Conservation (phyloP, 306 rosid genomes). For the Lathyrus aphaca region DNA sequence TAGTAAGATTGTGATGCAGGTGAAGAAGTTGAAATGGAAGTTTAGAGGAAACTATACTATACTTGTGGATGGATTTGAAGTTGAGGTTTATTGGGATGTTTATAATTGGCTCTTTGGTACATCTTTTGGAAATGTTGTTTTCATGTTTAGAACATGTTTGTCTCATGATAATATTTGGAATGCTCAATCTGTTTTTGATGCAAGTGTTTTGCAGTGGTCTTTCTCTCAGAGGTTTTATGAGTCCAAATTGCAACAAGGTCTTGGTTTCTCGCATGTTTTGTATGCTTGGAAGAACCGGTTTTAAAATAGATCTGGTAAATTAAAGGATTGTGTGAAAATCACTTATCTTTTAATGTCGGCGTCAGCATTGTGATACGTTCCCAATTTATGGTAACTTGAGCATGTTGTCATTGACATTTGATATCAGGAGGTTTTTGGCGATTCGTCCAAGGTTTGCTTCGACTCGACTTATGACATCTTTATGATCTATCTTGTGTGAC, state of each 20-base stretch:
- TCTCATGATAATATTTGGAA: conserved; percentile 80
- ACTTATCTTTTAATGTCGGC: too few species aligned
- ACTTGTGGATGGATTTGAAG: conserved; percentile 80
- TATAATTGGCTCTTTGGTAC: conserved; percentile 90
- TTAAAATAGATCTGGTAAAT: too few species aligned
- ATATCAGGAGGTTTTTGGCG: too few species aligned
- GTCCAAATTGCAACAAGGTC: conserved; percentile 60
- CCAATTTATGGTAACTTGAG: too few species aligned
- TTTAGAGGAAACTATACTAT: conserved; percentile 90
- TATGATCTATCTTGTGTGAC: too few species aligned
- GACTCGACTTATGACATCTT: too few species aligned
- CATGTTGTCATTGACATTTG: too few species aligned
- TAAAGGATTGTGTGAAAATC: too few species aligned
- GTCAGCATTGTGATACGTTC: too few species aligned
- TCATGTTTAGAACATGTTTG: conserved; percentile 86
- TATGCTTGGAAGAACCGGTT: conserved; percentile 95
- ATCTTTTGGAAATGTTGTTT: conserved; percentile 81
- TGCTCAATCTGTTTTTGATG: conserved; percentile 61
- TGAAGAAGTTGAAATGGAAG: conserved; percentile 91
- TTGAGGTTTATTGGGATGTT: conserved; percentile 96
- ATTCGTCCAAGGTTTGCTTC: too few species aligned
- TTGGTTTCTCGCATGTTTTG: conserved; percentile 82
- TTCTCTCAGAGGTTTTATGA: conserved; percentile 87
- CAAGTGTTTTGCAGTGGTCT: conserved; percentile 77
- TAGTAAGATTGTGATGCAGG: conserved; percentile 85